Conservation (phyloP, 441 rosid genomes). For the Corymbia citriodora region DNA sequence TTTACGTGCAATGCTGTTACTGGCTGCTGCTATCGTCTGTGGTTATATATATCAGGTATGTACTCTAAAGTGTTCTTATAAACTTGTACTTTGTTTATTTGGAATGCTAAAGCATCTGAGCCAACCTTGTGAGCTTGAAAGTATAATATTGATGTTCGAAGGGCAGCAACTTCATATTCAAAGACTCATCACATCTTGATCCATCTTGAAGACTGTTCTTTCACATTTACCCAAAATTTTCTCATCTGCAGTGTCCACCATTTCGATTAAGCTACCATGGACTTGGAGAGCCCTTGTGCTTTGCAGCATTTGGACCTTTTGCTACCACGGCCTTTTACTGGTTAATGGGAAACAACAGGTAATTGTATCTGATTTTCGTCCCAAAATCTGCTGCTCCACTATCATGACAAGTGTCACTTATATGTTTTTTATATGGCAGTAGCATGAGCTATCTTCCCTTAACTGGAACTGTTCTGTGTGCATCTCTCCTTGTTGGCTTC, state of each 20-base stretch:
- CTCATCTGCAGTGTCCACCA: slow-evolving; percentile 70
- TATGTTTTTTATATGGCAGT: slow-evolving; percentile 28
- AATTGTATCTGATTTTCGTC: background rate
- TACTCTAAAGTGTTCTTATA: background rate
- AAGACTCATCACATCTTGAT: background rate
- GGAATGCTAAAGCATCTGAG: background rate
- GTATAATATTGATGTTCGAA: background rate
- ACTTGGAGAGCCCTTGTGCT: slow-evolving; percentile 91
- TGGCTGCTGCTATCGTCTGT: slow-evolving; percentile 56
- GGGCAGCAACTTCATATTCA: background rate
- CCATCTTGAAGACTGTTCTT: background rate
- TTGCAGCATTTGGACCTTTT: slow-evolving; percentile 91
- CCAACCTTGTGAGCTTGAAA: background rate
- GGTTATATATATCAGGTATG: slow-evolving; percentile 80
- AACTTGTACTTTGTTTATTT: background rate
- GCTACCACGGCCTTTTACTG: slow-evolving; percentile 84
- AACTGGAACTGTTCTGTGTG: no score
- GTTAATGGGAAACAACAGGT: slow-evolving; percentile 59
- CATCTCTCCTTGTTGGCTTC: no score
- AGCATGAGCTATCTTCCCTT: no score
- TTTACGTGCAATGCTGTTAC: slow-evolving; percentile 43
- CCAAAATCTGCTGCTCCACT: background rate
- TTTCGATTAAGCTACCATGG: slow-evolving; percentile 92
- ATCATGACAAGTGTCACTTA: background rate
- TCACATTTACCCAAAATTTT: background rate